Conservation (phyloP, 495 filamentous ascomycete species). For the Pyrenopolyporus hunteri region DNA sequence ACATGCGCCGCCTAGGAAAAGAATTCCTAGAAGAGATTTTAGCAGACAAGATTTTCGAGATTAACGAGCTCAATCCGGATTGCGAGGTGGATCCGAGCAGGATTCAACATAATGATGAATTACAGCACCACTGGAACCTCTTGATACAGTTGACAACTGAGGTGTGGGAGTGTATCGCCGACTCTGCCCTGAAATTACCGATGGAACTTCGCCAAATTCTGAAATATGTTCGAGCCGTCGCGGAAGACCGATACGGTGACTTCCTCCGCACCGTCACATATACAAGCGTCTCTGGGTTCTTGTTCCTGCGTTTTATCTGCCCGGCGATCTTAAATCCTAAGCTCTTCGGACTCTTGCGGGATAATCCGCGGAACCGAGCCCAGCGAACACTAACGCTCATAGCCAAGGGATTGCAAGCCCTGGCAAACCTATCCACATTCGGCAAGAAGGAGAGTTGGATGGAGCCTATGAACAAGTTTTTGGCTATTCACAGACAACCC, state of each 20-base stretch:
- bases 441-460: slow-evolving; percentile 98
- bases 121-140: slow-evolving; percentile 82
- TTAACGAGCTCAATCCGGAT: slow-evolving; percentile 85
- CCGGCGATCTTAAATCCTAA: slow-evolving; percentile 96
- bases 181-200: slow-evolving; percentile 75
- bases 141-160: slow-evolving; percentile 77
- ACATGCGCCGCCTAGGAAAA: slow-evolving; percentile 93
- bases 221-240: slow-evolving; percentile 89
- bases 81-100: slow-evolving; percentile 94
- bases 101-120: slow-evolving; percentile 71
- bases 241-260: slow-evolving; percentile 97
- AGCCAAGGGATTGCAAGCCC: slow-evolving; percentile 91
- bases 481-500: slow-evolving; percentile 66
- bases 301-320: slow-evolving; percentile 96
- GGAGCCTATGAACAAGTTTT: slow-evolving; percentile 94
- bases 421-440: slow-evolving; percentile 92
- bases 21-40: slow-evolving; percentile 92
- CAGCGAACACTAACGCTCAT: slow-evolving; percentile 93
- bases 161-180: slow-evolving; percentile 83
- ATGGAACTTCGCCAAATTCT: slow-evolving; percentile 86
- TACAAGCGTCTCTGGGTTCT: slow-evolving; percentile 93
- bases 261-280: slow-evolving; percentile 91
- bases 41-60: slow-evolving; percentile 80
- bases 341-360: slow-evolving; percentile 85
- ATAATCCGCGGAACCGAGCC: slow-evolving; percentile 84